Base-by-base conservation (phyloP, 139 green algal genomes). In the Chlorella sp. region DNA sequence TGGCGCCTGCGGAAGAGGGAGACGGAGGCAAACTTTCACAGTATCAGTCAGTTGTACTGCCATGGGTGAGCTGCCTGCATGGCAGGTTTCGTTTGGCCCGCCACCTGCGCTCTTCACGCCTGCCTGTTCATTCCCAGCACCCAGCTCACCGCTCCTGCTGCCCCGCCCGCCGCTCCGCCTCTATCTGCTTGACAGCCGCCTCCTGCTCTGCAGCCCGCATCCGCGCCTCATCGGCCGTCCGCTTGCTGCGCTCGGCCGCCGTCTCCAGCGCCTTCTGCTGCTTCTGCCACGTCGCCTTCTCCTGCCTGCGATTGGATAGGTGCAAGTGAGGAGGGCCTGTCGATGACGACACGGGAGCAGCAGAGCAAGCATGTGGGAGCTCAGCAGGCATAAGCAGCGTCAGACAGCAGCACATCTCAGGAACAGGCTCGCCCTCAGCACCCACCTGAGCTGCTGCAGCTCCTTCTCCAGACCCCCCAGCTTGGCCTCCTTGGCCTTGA, bases 211-310 rank as follows among this genome's bases (percentile, higher is more conserved):
- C 74, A 39, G 89, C 69, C 64, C 87, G 72, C 23, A 68, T 55
- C 36, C 51, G 55, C 60, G 82, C 86, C 36, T 90, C 88, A 63
- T 89, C 82, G 28, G 83, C 79, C 51, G 84, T 78, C 0, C 78
- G 34, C 34, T 56, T 56, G 47, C 79, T 32, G 38, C 87, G 85
- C 65, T 88, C 30, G 18, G 90, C 85, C 75, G 90, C 85, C 5
- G 81, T 51, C 38, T 92, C 89, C n/a, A 91, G 62, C 2, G 73
- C 62, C 81, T 90, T 92, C 21, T 93, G 87, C 17, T 87, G 18
- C 76, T 72, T 82, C 60, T 57, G 56, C 76, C 57, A 73, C 36
- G 36, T 60, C 26, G 60, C 76, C 38, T 82, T 82, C 60, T 82
- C 76, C 1, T 51, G 32, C 76, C 74, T 81, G 74, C 20, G 6